A percentile compares a stretch with the other conserved stretches of the same genome.
phyloP scores from a whole-genome alignment of 192 early-diverging fungal genomes.

The Spinellus fusiger region DNA sequence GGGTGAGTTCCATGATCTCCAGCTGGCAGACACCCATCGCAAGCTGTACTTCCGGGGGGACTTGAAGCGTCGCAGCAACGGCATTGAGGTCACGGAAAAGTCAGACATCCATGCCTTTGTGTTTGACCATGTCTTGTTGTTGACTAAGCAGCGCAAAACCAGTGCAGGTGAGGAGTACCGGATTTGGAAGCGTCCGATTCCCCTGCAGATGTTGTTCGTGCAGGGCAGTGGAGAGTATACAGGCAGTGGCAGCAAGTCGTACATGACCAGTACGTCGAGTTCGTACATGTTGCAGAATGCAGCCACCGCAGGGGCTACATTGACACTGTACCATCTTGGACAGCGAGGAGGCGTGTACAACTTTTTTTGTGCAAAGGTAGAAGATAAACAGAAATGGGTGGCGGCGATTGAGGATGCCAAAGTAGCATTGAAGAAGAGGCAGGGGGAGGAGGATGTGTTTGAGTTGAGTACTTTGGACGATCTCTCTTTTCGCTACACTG shows the following conservation, averaged over 20 bases:
- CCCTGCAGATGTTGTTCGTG: slow-evolving; percentile 58
- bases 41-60: slow-evolving; percentile 72
- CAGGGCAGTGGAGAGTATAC: background rate
- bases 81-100: slow-evolving; percentile 44
- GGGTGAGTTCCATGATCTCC: slow-evolving; percentile 55
- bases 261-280: background rate
- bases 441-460: slow-evolving; percentile 40
- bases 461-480: slow-evolving; percentile 48
- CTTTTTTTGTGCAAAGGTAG: slow-evolving; percentile 57
- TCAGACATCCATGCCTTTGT: slow-evolving; percentile 75
- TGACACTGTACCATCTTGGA: slow-evolving; percentile 23
- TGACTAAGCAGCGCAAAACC: slow-evolving; percentile 61
- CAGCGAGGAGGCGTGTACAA: slow-evolving; percentile 47
- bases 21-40: slow-evolving; percentile 64
- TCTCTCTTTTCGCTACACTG: slow-evolving; percentile 32
- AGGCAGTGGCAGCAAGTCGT: background rate
- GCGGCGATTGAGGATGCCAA: slow-evolving; percentile 71
- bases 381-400: slow-evolving; percentile 75
- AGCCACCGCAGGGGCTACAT: background rate
- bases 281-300: background rate
- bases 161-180: slow-evolving; percentile 55
- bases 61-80: slow-evolving; percentile 46
- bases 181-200: slow-evolving; percentile 67
- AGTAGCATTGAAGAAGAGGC: slow-evolving; percentile 25
- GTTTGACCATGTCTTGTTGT: slow-evolving; percentile 83